Percentiles rank a stretch among this genome's conserved stretches.
These are phyloP conservation scores for Dicorynia guianensis DNA, from an alignment of 306 rosid species.

Conservation along the genomic window DNA sequence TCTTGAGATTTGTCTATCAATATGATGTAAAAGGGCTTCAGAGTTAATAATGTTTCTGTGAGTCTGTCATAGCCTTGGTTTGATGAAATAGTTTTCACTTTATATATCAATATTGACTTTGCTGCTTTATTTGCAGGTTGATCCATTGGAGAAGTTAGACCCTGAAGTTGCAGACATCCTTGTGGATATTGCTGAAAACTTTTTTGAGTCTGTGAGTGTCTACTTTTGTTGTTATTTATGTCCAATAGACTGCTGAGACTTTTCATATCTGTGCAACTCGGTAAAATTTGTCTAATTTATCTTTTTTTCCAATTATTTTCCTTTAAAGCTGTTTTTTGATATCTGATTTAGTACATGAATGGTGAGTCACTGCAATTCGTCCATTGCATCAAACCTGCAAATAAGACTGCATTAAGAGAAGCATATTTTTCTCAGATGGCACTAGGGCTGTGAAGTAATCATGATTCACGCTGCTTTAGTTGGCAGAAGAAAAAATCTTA, in stretches of 20 bases:
- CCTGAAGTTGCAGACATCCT: conserved; percentile 92
- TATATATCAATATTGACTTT: conserved; percentile 17
- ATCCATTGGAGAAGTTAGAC: conserved; percentile 84
- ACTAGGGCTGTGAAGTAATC: too few relatives aligned
- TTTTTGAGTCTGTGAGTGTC: conserved; percentile 92
- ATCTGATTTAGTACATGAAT: conserved; percentile 16
- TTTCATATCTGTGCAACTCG: conserved; percentile 15
- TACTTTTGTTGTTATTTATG: not conserved
- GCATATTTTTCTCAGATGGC: too few relatives aligned
- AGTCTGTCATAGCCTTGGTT: conserved; percentile 16
- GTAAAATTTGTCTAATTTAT: conserved; percentile 16
- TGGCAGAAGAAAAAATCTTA: too few relatives aligned
- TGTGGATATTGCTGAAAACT: conserved; percentile 87
- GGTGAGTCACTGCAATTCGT: not conserved
- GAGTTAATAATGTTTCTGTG: not conserved
- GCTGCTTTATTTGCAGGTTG: conserved; percentile 66
- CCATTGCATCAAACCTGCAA: too few relatives aligned
- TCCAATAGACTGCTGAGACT: conserved; percentile 1
- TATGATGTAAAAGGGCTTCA: conserved; percentile 5
- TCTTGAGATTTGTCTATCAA: not conserved
- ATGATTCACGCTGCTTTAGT: too few relatives aligned
- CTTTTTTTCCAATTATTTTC: not conserved
- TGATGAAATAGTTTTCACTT: not conserved
- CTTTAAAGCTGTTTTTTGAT: not conserved
- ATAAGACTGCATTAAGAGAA: too few relatives aligned